These are phyloP conservation scores for Ophidiomyces ophidiicola DNA, from an alignment of 2,329 filamentous ascomycete species.

Conservation along the genomic window DNA sequence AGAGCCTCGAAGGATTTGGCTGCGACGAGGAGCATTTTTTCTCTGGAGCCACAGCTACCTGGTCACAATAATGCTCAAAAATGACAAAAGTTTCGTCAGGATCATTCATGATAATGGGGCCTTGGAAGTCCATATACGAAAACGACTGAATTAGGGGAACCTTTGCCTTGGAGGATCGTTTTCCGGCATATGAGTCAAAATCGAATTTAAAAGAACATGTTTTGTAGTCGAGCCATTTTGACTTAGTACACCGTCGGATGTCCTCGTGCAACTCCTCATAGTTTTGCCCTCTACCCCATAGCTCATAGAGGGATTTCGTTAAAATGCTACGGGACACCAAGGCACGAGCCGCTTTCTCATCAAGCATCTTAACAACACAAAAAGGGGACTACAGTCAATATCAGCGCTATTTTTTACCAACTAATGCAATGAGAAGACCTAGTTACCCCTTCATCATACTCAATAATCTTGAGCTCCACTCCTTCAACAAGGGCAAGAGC, in stretches of 20 bases:
- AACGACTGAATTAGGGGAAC: constrained; percentile 72
- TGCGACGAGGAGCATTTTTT: constrained; percentile 11
- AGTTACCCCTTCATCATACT: constrained; percentile 61
- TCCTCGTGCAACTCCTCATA: constrained; percentile 58
- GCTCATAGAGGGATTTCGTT: constrained; percentile 69
- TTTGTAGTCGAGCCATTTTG: constrained; percentile 56
- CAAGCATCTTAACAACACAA: constrained; percentile 60
- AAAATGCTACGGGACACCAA: constrained; percentile 70
- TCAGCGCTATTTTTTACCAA: constrained; percentile 12
- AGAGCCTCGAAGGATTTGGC: constrained; percentile 46
- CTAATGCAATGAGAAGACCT: not conserved
- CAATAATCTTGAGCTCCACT: constrained; percentile 58
- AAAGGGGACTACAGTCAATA: constrained; percentile 60
- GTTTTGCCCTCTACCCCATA: constrained; percentile 65
- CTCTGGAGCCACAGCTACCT: constrained; percentile 19
- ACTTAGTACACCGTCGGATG: constrained; percentile 46
- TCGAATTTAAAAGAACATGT: constrained; percentile 66
- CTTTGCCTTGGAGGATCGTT: constrained; percentile 51
- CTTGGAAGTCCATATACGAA: constrained; percentile 62
- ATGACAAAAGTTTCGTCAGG: constrained; percentile 66
- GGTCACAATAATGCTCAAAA: constrained; percentile 65
- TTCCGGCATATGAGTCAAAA: constrained; percentile 70
- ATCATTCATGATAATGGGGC: constrained; percentile 62
- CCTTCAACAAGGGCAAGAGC: constrained; percentile 60
- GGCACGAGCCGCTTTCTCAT: constrained; percentile 50